Evolutionary conservation across 768 basidiomycete species (phyloP).

Genomic region (Kwoniella botswanensis): DNA sequence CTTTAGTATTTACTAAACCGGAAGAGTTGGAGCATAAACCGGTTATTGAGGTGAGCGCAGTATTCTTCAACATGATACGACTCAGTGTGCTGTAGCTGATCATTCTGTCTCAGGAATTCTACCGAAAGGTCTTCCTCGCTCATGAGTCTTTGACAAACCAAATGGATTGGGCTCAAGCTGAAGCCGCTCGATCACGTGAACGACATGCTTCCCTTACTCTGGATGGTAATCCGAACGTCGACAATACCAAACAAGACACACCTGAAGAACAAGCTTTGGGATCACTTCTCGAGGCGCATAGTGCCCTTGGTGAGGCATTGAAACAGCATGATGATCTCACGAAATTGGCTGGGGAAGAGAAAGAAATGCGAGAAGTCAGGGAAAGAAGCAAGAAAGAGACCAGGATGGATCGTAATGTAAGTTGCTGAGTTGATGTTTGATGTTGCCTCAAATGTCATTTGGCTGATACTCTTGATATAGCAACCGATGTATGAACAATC

Average conservation of each 20-base stretch:
- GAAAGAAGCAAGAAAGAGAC: conserved; percentile 73
- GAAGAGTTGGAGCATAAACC: conserved; percentile 69
- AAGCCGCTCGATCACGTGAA: conserved; percentile 72
- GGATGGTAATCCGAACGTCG: background rate
- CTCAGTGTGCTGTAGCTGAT: too few relatives aligned
- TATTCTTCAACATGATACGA: background rate
- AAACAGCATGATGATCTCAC: conserved; percentile 78
- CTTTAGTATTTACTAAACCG: conserved; percentile 71
- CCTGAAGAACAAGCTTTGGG: conserved; percentile 76
- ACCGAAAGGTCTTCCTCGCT: conserved; percentile 74
- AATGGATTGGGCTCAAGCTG: conserved; percentile 87
- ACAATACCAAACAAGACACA: conserved; percentile 58
- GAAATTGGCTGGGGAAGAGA: conserved; percentile 66
- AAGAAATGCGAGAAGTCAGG: conserved; percentile 67
- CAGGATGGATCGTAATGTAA: conserved; percentile 70
- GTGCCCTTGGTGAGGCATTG: conserved; percentile 70
- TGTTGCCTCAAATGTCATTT: background rate
- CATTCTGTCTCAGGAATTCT: conserved; percentile 70
- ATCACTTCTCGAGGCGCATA: conserved; percentile 74
- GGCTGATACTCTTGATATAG: conserved; percentile 3
- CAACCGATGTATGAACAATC: conserved; percentile 11
- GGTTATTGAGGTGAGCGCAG: conserved; percentile 69
- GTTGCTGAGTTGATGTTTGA: conserved; percentile 40
- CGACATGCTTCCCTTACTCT: conserved; percentile 17
- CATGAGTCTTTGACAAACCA: conserved; percentile 85